phyloP scores from a whole-genome alignment of 139 green algal species.

The Bryopsis sp. region DNA sequence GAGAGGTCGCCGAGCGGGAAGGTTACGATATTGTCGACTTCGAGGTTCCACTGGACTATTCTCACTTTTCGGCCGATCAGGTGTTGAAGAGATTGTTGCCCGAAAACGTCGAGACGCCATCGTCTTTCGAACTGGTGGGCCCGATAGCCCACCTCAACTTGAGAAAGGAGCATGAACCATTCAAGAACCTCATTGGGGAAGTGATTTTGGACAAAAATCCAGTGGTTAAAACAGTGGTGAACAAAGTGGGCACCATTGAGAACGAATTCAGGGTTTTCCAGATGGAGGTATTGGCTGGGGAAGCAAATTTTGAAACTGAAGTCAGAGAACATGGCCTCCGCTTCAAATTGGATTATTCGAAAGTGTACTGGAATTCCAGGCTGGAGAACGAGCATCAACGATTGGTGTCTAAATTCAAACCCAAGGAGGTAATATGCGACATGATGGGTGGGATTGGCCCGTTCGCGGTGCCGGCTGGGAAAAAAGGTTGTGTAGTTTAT shows the following conservation, averaged over 20 bases:
- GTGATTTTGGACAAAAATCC: conserved; percentile 95
- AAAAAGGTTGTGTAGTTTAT: conserved; percentile 70
- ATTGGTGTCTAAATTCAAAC: conserved; percentile 56
- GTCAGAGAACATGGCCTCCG: conserved; percentile 71
- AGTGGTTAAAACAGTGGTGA: conserved; percentile 81
- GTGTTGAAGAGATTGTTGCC: conserved; percentile 71
- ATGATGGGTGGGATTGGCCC: conserved; percentile 91
- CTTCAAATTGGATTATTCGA: conserved; percentile 83
- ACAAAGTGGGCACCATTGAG: conserved; percentile 83
- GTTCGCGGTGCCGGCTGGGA: conserved; percentile 88
- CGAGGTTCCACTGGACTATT: conserved; percentile 49
- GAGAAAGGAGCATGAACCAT: conserved; percentile 69
- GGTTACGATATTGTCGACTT: conserved; percentile 16
- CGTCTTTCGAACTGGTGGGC: conserved; percentile 88
- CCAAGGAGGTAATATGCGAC: conserved; percentile 62
- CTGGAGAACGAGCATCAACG: conserved; percentile 90
- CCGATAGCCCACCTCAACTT: conserved; percentile 97
- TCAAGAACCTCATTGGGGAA: conserved; percentile 65
- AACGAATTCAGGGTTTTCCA: conserved; percentile 90
- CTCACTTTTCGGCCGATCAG: conserved; percentile 39
- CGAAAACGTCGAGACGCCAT: conserved; percentile 61
- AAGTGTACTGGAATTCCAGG: conserved; percentile 98
- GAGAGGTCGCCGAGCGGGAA: conserved; percentile 2
- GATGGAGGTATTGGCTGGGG: conserved; percentile 89
- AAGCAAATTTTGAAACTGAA: conserved; percentile 51